These are phyloP conservation scores for Leptographium galeiforme DNA, from an alignment of 2,329 filamentous ascomycete species.

Conservation along the genomic window DNA sequence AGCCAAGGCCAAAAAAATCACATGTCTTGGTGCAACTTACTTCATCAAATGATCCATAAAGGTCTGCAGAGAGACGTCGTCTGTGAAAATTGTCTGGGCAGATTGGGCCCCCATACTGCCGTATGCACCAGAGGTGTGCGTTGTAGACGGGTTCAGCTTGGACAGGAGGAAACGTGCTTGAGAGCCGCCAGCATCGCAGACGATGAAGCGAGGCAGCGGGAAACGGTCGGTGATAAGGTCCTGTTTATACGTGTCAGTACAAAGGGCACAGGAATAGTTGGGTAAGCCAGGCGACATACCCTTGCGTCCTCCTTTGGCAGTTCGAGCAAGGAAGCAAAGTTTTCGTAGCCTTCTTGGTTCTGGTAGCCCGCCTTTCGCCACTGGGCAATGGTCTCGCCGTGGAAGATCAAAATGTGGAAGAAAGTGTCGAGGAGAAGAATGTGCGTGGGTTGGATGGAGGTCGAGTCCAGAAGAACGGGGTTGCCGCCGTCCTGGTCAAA, in stretches of 20 bases:
- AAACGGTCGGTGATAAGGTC: slow-evolving; percentile 96
- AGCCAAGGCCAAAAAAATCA: neutral
- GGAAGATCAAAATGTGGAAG: slow-evolving; percentile 99
- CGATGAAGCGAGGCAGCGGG: slow-evolving; percentile 95
- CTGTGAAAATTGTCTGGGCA: slow-evolving; percentile 96
- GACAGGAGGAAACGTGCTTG: slow-evolving; percentile 94
- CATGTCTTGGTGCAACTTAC: slow-evolving; percentile 27
- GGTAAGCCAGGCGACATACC: slow-evolving; percentile 19
- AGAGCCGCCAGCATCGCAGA: slow-evolving; percentile 95
- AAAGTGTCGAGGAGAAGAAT: slow-evolving; percentile 94
- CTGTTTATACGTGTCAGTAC: slow-evolving; percentile 26
- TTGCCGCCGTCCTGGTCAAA: slow-evolving; percentile 89
- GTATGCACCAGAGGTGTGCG: slow-evolving; percentile 85
- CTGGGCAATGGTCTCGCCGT: slow-evolving; percentile 93
- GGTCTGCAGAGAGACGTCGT: slow-evolving; percentile 93
- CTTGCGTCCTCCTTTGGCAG: slow-evolving; percentile 91
- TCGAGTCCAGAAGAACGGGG: slow-evolving; percentile 90
- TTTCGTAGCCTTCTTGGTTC: slow-evolving; percentile 95
- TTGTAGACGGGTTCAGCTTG: slow-evolving; percentile 95
- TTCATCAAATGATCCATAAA: slow-evolving; percentile 99
- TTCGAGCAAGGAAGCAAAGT: slow-evolving; percentile 77
- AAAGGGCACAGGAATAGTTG: neutral
- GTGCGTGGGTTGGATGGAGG: slow-evolving; percentile 88
- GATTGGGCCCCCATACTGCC: slow-evolving; percentile 75
- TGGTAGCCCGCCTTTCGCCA: slow-evolving; percentile 98